Evolutionary conservation across 1,284 basidiomycete genomes (phyloP).

Genomic region (Gomphus sp.): DNA sequence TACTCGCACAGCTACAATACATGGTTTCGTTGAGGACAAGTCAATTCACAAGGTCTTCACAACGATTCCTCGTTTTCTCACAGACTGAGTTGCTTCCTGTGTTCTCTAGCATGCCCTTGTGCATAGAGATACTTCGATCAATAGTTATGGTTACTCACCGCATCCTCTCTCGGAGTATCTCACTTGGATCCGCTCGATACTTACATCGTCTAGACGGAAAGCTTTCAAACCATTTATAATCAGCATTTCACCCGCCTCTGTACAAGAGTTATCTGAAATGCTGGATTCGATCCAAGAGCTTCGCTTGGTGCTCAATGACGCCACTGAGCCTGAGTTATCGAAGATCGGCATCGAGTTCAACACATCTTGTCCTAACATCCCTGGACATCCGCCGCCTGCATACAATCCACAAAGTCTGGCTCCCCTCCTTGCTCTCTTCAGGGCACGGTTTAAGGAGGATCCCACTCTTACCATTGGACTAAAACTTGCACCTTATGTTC

Average conservation of each 20-base stretch:
- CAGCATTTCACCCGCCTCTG: constrained; percentile 56
- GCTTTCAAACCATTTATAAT: constrained; percentile 60
- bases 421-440: constrained; percentile 45
- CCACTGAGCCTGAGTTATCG: constrained; percentile 17
- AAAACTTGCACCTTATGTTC: constrained; percentile 74
- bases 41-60: constrained; percentile 41
- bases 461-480: constrained; percentile 59
- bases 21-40: constrained; percentile 55
- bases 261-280: constrained; percentile 43
- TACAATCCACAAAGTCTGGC: constrained; percentile 40
- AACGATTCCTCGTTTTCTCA: neutral
- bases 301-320: constrained; percentile 33
- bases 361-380: constrained; percentile 73
- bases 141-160: constrained; percentile 78
- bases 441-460: constrained; percentile 38
- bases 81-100: neutral
- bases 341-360: constrained; percentile 67
- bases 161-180: constrained; percentile 56
- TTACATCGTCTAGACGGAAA: constrained; percentile 23
- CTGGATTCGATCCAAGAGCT: constrained; percentile 47
- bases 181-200: constrained; percentile 47
- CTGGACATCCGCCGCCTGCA: constrained; percentile 49
- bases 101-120: constrained; percentile 17
- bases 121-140: constrained; percentile 45
- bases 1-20: constrained; percentile 60